Conservation (phyloP, 352 stramenopile species). For the Phytopythium boreale region DNA sequence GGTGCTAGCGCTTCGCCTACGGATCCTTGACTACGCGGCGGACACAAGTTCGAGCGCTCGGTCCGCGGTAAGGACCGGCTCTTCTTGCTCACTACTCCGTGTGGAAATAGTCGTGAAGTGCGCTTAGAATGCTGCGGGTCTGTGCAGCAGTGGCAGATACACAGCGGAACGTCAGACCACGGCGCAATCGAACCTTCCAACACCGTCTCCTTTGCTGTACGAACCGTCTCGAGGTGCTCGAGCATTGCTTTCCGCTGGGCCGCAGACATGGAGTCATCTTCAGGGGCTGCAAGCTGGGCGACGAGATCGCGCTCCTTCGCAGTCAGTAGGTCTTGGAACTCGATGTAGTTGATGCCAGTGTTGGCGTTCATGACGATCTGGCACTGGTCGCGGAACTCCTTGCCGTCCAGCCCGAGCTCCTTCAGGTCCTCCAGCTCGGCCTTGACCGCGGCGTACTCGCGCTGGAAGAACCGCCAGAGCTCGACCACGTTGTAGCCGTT, state of each 20-base stretch:
- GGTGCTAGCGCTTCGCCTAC: too few species aligned
- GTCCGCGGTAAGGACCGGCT: not conserved
- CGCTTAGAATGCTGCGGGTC: not conserved
- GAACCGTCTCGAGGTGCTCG: not conserved
- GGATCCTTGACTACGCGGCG: not conserved
- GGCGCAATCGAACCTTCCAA: too few species aligned
- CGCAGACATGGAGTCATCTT: not conserved
- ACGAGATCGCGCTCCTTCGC: slow-evolving; percentile 42
- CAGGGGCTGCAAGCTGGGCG: not conserved
- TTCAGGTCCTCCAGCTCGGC: slow-evolving; percentile 61
- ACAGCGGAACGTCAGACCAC: not conserved
- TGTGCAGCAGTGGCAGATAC: not conserved
- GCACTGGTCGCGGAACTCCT: slow-evolving; percentile 64
- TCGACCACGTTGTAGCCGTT: slow-evolving; percentile 78
- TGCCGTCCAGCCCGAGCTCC: slow-evolving; percentile 46
- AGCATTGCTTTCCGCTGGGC: not conserved
- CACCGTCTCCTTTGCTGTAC: not conserved
- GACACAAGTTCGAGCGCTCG: not conserved
- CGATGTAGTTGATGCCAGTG: slow-evolving; percentile 70
- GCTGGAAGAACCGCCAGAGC: slow-evolving; percentile 72
- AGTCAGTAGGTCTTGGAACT: slow-evolving; percentile 55
- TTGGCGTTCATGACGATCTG: slow-evolving; percentile 78
- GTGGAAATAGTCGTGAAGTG: not conserved
- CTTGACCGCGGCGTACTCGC: slow-evolving; percentile 56
- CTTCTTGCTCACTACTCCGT: not conserved